Conservation (phyloP, 1,284 basidiomycete species). For the Ustilago shanxiensis region DNA sequence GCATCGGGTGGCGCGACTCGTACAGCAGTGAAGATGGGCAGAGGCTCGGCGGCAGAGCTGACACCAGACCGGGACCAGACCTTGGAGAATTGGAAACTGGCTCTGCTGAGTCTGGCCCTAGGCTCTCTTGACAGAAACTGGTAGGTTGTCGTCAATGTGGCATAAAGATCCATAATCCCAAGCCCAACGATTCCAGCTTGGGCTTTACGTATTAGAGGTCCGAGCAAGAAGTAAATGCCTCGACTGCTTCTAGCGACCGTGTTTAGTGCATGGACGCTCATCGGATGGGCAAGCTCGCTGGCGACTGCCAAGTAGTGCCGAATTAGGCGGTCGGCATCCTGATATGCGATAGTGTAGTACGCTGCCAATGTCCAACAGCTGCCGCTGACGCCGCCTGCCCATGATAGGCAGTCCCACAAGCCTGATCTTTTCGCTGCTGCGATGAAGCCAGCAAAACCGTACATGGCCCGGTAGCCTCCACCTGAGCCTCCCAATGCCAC, state of each 20-base stretch:
- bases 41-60: constrained; percentile 41
- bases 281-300: constrained; percentile 61
- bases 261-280: constrained; percentile 64
- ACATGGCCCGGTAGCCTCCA: constrained; percentile 70
- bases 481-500: constrained; percentile 69
- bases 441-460: constrained; percentile 60
- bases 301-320: constrained; percentile 60
- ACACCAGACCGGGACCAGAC: constrained; percentile 57
- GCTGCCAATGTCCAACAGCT: constrained; percentile 69
- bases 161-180: constrained; percentile 69
- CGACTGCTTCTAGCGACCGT: constrained; percentile 58
- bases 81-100: constrained; percentile 65
- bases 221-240: constrained; percentile 65
- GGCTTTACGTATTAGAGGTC: constrained; percentile 62
- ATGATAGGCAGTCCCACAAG: constrained; percentile 65
- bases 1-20: constrained; percentile 45
- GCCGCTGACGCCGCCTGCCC: constrained; percentile 67
- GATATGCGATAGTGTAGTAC: constrained; percentile 58
- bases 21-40: constrained; percentile 66
- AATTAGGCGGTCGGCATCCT: constrained; percentile 51
- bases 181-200: constrained; percentile 57
- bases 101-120: constrained; percentile 55
- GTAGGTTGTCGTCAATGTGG: constrained; percentile 61
- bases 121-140: constrained; percentile 59
- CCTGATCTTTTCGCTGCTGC: constrained; percentile 59